Percentiles rank a stretch among this genome's conserved stretches.
These are phyloP conservation scores for Chlamydomonas sphaeroides DNA, from an alignment of 139 green algal species.

Conservation along the genomic window DNA sequence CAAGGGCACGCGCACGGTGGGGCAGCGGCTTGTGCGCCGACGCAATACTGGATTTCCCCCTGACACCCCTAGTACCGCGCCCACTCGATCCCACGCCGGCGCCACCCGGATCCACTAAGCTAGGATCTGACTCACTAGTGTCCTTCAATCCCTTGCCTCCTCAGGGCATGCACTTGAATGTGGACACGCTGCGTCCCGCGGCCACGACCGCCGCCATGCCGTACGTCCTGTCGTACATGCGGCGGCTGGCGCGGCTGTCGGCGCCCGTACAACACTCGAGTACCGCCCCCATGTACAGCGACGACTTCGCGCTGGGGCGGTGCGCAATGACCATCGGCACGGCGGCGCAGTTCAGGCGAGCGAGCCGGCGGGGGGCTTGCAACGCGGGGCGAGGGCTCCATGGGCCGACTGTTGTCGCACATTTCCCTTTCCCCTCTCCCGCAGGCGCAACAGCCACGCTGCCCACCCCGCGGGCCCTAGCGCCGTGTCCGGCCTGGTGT, in stretches of 20 bases:
- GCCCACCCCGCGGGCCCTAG: neutral
- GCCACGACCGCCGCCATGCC: neutral
- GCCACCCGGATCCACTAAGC: too few relatives aligned
- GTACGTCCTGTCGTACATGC: constrained; percentile 7
- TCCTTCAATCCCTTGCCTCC: neutral
- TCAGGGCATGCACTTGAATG: constrained; percentile 9
- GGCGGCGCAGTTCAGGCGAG: constrained; percentile 19
- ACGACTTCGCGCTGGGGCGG: constrained; percentile 1
- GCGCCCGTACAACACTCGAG: neutral
- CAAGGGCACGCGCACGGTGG: neutral
- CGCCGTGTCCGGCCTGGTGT: neutral
- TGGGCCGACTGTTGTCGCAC: too few relatives aligned
- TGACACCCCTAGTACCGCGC: too few relatives aligned
- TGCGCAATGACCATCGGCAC: constrained; percentile 7
- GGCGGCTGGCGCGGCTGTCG: neutral
- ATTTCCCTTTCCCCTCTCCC: too few relatives aligned
- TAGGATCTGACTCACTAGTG: too few relatives aligned
- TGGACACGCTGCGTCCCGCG: neutral
- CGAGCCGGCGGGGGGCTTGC: neutral
- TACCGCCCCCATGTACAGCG: neutral
- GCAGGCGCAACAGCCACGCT: constrained; percentile 18
- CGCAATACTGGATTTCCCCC: too few relatives aligned
- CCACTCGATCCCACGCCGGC: too few relatives aligned
- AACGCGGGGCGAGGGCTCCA: too few relatives aligned
- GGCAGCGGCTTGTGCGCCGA: too few relatives aligned